phyloP scores from a whole-genome alignment of 345 rosid species.

The Gossypium anomalum region DNA sequence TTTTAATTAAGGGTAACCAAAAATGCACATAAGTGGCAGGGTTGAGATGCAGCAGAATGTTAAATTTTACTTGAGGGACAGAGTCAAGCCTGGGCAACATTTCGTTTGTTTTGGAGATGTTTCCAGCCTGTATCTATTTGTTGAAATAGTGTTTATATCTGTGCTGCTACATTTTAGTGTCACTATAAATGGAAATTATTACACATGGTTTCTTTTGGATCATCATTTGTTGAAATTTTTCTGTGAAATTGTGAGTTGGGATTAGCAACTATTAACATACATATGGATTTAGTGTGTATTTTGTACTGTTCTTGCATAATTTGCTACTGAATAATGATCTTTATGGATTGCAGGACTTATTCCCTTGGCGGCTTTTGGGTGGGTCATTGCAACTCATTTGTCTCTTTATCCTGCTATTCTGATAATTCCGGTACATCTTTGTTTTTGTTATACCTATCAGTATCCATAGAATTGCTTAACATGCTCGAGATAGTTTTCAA shows the following conservation, averaged over 20 bases:
- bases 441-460: background rate
- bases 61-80: background rate
- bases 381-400: constrained; percentile 84
- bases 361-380: constrained; percentile 89
- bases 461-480: constrained; percentile 6
- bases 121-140: background rate
- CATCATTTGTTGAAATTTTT: background rate
- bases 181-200: background rate
- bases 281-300: background rate
- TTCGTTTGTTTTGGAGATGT: background rate
- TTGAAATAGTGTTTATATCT: background rate
- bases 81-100: background rate
- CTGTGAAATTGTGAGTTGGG: background rate
- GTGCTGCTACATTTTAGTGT: background rate
- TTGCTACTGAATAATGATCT: constrained; percentile 6
- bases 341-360: constrained; percentile 49
- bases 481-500: background rate
- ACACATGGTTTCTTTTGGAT: background rate
- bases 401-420: constrained; percentile 81
- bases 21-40: background rate
- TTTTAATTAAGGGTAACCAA: background rate
- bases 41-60: background rate
- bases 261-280: background rate
- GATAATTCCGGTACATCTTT: constrained; percentile 61
- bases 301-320: background rate